Conservation (phyloP, 2,329 filamentous ascomycete species). For the Claviceps humidiphila region DNA sequence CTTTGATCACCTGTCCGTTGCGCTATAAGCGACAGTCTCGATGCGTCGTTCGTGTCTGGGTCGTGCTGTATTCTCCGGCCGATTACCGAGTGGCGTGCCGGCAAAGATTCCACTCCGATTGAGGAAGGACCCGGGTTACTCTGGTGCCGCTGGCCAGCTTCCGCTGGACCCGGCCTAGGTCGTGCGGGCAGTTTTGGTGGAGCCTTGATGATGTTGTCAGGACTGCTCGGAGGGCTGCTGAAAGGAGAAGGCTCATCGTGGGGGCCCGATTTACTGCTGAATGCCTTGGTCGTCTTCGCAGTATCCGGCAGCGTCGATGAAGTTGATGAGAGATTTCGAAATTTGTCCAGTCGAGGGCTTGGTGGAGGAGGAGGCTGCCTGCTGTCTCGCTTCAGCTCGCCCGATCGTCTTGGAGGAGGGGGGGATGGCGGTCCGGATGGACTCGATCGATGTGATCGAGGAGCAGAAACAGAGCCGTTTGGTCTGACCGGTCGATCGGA, state of each 20-base stretch:
- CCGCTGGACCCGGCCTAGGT: constrained; percentile 28
- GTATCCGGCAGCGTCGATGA: constrained; percentile 7
- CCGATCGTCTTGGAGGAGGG: constrained; percentile 50
- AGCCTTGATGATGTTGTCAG: constrained; percentile 37
- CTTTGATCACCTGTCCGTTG: constrained; percentile 30
- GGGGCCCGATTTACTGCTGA: constrained; percentile 10
- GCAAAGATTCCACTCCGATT: constrained; percentile 35
- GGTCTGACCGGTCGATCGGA: constrained; percentile 44
- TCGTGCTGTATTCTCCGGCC: constrained; percentile 32
- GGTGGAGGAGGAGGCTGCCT: constrained; percentile 49
- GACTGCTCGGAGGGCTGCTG: constrained; percentile 69
- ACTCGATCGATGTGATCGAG: constrained; percentile 32
- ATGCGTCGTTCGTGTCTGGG: constrained; percentile 26
- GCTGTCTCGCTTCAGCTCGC: constrained; percentile 37
- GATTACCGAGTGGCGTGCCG: constrained; percentile 35
- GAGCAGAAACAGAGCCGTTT: constrained; percentile 21
- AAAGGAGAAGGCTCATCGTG: constrained; percentile 58
- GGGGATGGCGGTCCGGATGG: constrained; percentile 46
- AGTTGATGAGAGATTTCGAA: constrained; percentile 20
- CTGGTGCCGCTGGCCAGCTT: constrained; percentile 10
- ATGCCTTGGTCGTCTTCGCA: constrained; percentile 5
- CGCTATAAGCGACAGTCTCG: constrained; percentile 24
- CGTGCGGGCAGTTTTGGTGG: constrained; percentile 36
- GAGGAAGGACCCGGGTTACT: constrained; percentile 12
- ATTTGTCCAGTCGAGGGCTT: constrained; percentile 67